phyloP scores from a whole-genome alignment of 371 early-diverging fungal species.

The Quaeritorhiza haematococci region DNA sequence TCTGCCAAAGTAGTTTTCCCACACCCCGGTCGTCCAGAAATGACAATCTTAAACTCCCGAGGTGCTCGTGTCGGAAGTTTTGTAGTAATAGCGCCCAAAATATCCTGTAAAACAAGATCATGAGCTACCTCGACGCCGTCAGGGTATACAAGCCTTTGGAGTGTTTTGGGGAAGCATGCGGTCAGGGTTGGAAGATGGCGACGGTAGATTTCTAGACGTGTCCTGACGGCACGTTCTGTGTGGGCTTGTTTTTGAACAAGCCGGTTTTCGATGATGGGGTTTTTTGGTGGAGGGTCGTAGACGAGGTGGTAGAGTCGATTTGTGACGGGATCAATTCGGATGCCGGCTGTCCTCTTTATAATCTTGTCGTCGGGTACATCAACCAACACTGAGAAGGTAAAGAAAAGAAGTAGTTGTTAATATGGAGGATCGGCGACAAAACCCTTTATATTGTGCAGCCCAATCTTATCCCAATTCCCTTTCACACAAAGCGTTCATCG shows the following conservation, averaged over 20 bases:
- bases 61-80: constrained; percentile 30
- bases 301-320: constrained; percentile 26
- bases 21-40: constrained; percentile 38
- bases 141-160: constrained; percentile 16
- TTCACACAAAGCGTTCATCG: background rate
- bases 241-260: constrained; percentile 27
- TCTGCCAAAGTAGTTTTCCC: constrained; percentile 35
- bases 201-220: constrained; percentile 26
- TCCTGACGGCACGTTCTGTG: constrained; percentile 15
- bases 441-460: no score
- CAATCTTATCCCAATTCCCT: background rate
- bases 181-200: constrained; percentile 22
- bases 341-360: constrained; percentile 6
- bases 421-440: no score
- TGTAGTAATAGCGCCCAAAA: constrained; percentile 16
- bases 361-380: constrained; percentile 32
- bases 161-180: constrained; percentile 21
- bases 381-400: constrained; percentile 24
- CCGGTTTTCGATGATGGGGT: constrained; percentile 19
- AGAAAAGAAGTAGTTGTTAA: no score
- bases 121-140: constrained; percentile 22
- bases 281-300: constrained; percentile 21
- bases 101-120: constrained; percentile 21
- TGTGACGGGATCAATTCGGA: constrained; percentile 32
- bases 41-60: constrained; percentile 25